Base-by-base conservation (phyloP, 257 asterid species). In the Jacaranda copaia region DNA sequence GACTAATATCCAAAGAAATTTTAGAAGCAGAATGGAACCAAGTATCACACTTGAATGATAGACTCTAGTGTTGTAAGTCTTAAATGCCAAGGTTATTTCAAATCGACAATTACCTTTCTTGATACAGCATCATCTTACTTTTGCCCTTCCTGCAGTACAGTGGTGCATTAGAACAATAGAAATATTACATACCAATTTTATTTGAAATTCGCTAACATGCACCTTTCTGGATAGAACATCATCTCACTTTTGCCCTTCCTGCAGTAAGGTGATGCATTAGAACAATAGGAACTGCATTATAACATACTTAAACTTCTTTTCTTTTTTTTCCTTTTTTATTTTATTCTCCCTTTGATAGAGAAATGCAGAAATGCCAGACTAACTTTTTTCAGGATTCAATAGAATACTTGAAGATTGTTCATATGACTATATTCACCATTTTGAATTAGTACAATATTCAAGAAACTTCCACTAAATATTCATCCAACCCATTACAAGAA, bases 171-270 rank as follows among this genome's bases (percentile, higher is more conserved):
- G 45, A 65, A 78, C 20, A 5, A 19, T 42, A 16, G 70, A 75
- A 74, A 51, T 25, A 25, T 40, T 42, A 62, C 39, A 61, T 45
- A 57, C 39, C 66, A 46, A 20, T 15, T 42, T 46, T 19, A 43
- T 72, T 60, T 72, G 32, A 56, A 62, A 48, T 20, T 40, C 63
- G 66, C 40, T 40, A 60, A 55, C 76, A 52, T 36, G 43, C 65
- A 83, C 84, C 83, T 71, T 81, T 56, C 73, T 51, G 76, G 72
- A 82, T 60, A 45, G 40, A 72, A 55, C 79, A 72, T 45, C 49
- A 18, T 69, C 74, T 69, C 60, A 35, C 55, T 51, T 73, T 79
- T 82, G 45, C 76, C 77, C 72, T 81, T 82, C 81, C 86, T 75
- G 81, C 79, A 79, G 56, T 36, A 48, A 45, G 64, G 38, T 43